A percentile compares a stretch with the other conserved stretches of the same genome.
phyloP scores from a whole-genome alignment of 495 filamentous ascomycete species.

The Diplogelasinospora grovesii region DNA sequence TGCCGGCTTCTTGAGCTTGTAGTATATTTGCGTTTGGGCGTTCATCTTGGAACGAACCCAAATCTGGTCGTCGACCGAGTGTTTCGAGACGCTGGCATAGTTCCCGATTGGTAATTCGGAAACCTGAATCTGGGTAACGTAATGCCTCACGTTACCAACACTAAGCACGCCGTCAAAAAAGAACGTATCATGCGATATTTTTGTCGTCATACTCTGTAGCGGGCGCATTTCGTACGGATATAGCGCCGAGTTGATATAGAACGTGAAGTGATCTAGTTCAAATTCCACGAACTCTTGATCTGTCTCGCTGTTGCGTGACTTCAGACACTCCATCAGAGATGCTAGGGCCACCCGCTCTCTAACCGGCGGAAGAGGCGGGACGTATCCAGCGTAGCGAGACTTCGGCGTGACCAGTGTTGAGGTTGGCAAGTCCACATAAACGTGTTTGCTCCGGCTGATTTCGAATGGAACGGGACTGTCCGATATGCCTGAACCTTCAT shows the following conservation, averaged over 20 bases:
- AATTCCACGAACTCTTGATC: conserved; percentile 33
- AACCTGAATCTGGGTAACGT: conserved; percentile 51
- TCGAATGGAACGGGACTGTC: conserved; percentile 1
- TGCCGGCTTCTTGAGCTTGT: conserved; percentile 49
- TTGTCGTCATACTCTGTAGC: conserved; percentile 43
- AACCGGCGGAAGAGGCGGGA: conserved; percentile 9
- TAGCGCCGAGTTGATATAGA: conserved; percentile 34
- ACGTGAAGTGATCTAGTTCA: conserved; percentile 43
- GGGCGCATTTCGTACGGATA: conserved; percentile 44
- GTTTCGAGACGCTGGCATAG: conserved; percentile 46
- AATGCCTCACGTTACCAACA: conserved; percentile 33
- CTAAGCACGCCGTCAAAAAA: conserved; percentile 57
- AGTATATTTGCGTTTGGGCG: conserved; percentile 47
- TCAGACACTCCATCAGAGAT: conserved; percentile 11
- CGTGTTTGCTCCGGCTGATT: neutral
- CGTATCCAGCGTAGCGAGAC: conserved; percentile 13
- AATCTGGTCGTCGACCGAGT: conserved; percentile 45
- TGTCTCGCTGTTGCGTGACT: neutral
- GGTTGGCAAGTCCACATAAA: conserved; percentile 17
- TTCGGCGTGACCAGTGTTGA: conserved; percentile 17
- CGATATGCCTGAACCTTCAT: too few relatives aligned
- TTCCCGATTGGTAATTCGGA: conserved; percentile 55
- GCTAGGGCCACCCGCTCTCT: conserved; percentile 25
- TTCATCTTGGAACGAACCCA: conserved; percentile 51
- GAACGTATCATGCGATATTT: conserved; percentile 24